phyloP scores from a whole-genome alignment of 1,284 basidiomycete genomes.

The Pterulicium gracile region DNA sequence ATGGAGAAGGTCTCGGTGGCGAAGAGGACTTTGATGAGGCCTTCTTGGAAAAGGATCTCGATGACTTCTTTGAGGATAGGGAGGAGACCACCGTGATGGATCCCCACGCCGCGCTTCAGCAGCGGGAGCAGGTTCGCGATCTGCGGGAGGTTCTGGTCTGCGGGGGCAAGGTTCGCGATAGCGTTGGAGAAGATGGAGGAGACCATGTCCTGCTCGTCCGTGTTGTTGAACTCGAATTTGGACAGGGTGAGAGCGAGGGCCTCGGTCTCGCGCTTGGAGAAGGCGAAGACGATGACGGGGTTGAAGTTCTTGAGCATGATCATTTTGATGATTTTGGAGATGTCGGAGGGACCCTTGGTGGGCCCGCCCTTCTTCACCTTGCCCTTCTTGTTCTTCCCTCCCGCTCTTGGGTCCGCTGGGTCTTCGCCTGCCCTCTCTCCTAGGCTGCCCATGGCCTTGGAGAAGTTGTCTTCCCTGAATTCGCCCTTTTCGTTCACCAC shows the following conservation, averaged over 20 bases:
- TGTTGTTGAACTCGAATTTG: slow-evolving; percentile 93
- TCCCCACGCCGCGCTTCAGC: slow-evolving; percentile 92
- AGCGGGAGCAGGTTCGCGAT: slow-evolving; percentile 91
- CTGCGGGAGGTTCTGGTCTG: slow-evolving; percentile 88
- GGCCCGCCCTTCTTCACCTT: slow-evolving; percentile 88
- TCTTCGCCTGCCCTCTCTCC: slow-evolving; percentile 85
- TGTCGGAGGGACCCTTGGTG: slow-evolving; percentile 89
- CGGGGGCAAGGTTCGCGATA: slow-evolving; percentile 79
- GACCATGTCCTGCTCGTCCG: slow-evolving; percentile 88
- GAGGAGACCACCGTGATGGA: slow-evolving; percentile 96
- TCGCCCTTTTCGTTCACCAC: slow-evolving; percentile 97
- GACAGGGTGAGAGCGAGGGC: slow-evolving; percentile 84
- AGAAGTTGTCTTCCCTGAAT: slow-evolving; percentile 96
- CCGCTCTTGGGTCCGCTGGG: slow-evolving; percentile 72
- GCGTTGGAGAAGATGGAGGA: slow-evolving; percentile 91
- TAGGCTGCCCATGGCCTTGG: slow-evolving; percentile 94
- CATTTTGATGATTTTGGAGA: slow-evolving; percentile 98
- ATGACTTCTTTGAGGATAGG: slow-evolving; percentile 99
- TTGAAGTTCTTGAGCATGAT: slow-evolving; percentile 98
- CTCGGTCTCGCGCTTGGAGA: slow-evolving; percentile 98
- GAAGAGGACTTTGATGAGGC: slow-evolving; percentile 97
- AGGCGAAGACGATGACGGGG: slow-evolving; percentile 98
- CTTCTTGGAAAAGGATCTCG: slow-evolving; percentile 98
- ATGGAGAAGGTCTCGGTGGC: slow-evolving; percentile 99
- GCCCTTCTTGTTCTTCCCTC: slow-evolving; percentile 82